Conservation (phyloP, 23 red algal species). For the Gracilaria gracilis region DNA sequence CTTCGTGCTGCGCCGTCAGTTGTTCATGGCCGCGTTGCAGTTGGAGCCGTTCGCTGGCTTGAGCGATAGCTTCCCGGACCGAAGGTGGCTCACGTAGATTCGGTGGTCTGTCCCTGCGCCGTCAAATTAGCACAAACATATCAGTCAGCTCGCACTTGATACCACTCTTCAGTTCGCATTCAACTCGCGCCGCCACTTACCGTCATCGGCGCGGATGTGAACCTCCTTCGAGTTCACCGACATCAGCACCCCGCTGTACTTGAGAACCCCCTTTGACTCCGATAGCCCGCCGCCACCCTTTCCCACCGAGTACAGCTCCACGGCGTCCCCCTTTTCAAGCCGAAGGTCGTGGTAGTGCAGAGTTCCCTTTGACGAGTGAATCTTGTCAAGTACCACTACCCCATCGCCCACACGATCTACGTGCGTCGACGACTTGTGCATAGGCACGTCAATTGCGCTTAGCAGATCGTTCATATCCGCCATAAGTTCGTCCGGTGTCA, state of each 20-base stretch:
- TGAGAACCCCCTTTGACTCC: background rate
- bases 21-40: background rate
- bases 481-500: constrained; percentile 73
- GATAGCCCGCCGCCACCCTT: background rate
- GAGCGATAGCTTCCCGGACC: constrained; percentile 43
- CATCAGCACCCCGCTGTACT: constrained; percentile 39
- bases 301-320: constrained; percentile 20
- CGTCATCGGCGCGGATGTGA: constrained; percentile 39
- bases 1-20: background rate
- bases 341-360: constrained; percentile 68
- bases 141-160: background rate
- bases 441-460: constrained; percentile 13
- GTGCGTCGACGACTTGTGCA: background rate
- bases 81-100: constrained; percentile 61
- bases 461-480: constrained; percentile 41
- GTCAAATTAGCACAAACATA: background rate
- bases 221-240: constrained; percentile 69
- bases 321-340: constrained; percentile 70
- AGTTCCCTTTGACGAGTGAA: constrained; percentile 61
- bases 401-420: background rate
- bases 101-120: constrained; percentile 41
- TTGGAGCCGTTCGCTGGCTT: background rate
- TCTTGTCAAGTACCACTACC: constrained; percentile 18
- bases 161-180: too few species aligned
- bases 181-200: constrained; percentile 20